Percentiles rank a stretch among this genome's conserved stretches.
Conservation (phyloP, 805 yeast genomes). For the Kluyveromyces dobzhanskii region DNA sequence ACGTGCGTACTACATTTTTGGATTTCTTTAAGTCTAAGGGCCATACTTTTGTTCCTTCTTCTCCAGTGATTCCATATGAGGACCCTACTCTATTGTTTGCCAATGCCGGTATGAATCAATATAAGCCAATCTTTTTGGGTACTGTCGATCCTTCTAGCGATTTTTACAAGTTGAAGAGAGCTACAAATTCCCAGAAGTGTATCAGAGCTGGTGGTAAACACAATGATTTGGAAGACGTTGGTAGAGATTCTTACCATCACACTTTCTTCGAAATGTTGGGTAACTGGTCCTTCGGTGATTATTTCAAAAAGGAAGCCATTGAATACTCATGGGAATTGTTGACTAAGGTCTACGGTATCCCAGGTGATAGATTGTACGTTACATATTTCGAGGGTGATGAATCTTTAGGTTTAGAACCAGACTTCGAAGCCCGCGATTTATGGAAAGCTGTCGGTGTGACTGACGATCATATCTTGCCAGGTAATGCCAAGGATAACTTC, state of each 20-base stretch:
- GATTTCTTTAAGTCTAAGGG: slow-evolving; percentile 61
- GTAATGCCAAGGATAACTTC: slow-evolving; percentile 83
- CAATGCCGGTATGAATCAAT: slow-evolving; percentile 99
- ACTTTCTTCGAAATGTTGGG: slow-evolving; percentile 99
- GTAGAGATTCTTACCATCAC: slow-evolving; percentile 95
- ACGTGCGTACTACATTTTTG: slow-evolving; percentile 74
- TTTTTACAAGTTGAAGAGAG: slow-evolving; percentile 74
- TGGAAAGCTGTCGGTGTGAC: slow-evolving; percentile 87
- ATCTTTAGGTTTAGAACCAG: slow-evolving; percentile 77
- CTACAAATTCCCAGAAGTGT: slow-evolving; percentile 95
- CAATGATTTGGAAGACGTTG: slow-evolving; percentile 96
- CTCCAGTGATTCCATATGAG: slow-evolving; percentile 94
- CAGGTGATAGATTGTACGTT: slow-evolving; percentile 76
- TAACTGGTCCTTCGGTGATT: slow-evolving; percentile 99
- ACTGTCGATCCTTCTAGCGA: slow-evolving; percentile 94
- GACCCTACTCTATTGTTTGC: slow-evolving; percentile 96
- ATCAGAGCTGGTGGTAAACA: slow-evolving; percentile 99
- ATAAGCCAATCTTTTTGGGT: slow-evolving; percentile 94
- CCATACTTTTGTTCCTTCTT: slow-evolving; percentile 83
- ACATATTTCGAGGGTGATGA: slow-evolving; percentile 95
- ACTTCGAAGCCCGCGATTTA: slow-evolving; percentile 79
- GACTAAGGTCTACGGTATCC: slow-evolving; percentile 76
- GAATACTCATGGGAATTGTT: slow-evolving; percentile 84
- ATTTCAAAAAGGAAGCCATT: slow-evolving; percentile 92
- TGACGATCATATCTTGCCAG: slow-evolving; percentile 90